Evolutionary conservation across 2,329 filamentous ascomycete genomes (phyloP).

Genomic region (Apiospora kogelbergensis): DNA sequence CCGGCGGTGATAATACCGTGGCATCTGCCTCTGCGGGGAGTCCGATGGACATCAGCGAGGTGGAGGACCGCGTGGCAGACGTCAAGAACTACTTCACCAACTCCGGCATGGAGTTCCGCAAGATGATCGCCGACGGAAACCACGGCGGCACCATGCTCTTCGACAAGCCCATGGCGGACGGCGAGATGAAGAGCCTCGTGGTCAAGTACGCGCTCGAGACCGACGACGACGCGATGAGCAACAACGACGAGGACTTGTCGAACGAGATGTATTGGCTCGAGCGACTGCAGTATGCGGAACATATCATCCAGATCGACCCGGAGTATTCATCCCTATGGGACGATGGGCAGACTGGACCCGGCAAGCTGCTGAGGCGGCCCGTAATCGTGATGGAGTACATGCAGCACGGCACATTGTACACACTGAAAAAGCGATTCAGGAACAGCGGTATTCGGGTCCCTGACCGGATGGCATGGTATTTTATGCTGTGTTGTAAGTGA

Average conservation of each 20-base stretch:
- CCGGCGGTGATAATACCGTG: too few species aligned
- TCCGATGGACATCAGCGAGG: background rate
- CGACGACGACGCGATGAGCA: background rate
- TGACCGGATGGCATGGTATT: background rate
- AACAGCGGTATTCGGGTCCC: background rate
- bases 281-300: background rate
- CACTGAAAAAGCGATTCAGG: background rate
- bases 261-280: background rate
- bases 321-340: background rate
- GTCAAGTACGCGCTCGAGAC: slow-evolving; percentile 5
- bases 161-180: background rate
- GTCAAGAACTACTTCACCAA: background rate
- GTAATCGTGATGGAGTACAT: background rate
- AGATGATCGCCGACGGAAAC: background rate
- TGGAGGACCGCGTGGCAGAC: background rate
- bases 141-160: background rate
- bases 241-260: background rate
- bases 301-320: background rate
- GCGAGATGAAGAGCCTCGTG: background rate
- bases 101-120: background rate
- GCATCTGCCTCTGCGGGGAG: too few species aligned
- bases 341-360: background rate
- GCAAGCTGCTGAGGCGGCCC: background rate
- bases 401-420: background rate
- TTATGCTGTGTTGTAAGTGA: background rate